Conservation (phyloP, 345 rosid species). For the Excoecaria cochinchinensis region DNA sequence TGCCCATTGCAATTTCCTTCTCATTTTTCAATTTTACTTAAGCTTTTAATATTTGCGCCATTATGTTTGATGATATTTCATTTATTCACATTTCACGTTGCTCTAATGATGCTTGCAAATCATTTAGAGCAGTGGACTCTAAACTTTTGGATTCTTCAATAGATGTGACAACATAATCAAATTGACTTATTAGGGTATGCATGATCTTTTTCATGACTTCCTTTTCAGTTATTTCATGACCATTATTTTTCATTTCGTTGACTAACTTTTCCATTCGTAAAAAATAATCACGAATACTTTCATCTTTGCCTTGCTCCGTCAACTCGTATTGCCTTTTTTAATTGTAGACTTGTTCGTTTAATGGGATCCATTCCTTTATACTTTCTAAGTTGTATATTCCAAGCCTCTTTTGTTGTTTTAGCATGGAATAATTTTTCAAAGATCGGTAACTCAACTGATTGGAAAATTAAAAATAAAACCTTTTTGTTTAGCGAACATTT, state of each 20-base stretch:
- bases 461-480: not conserved
- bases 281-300: not conserved
- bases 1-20: no score
- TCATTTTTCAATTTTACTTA: not conserved
- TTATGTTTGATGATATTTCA: not conserved
- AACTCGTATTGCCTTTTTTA: not conserved
- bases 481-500: no score
- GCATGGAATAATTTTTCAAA: no score
- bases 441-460: not conserved
- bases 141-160: not conserved
- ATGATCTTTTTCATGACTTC: not conserved
- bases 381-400: not conserved
- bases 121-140: not conserved
- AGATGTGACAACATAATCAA: no score
- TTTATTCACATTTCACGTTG: not conserved
- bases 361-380: not conserved
- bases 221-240: no score
- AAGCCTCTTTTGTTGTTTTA: not conserved
- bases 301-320: not conserved
- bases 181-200: no score
- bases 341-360: not conserved
- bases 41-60: not conserved
- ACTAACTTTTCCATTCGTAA: no score
- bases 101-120: not conserved
- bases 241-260: no score